Evolutionary conservation across 345 rosid genomes (phyloP).

Genomic region (Syzygium aqueum): DNA sequence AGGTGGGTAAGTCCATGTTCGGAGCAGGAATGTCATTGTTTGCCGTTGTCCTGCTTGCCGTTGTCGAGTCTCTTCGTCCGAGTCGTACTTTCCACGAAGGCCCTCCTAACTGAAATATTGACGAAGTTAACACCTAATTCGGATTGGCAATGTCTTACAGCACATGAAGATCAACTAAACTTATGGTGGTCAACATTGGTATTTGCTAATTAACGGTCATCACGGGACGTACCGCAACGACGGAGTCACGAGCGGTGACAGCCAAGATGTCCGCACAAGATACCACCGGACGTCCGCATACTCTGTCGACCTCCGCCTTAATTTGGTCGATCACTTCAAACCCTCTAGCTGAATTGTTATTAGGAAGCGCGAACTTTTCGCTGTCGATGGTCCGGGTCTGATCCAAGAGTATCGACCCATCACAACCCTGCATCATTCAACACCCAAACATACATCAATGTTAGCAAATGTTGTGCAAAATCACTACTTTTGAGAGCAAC

Average conservation of each 20-base stretch:
- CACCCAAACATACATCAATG: background rate
- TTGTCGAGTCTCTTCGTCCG: constrained; percentile 35
- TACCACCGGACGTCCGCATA: constrained; percentile 35
- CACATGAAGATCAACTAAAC: background rate
- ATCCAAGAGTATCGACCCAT: constrained; percentile 54
- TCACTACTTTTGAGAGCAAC: background rate
- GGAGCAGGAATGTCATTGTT: constrained; percentile 19
- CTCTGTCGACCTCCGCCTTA: constrained; percentile 34
- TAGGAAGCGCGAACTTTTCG: constrained; percentile 34
- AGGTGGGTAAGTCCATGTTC: constrained; percentile 13
- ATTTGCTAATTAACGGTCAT: background rate
- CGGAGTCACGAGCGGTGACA: constrained; percentile 50
- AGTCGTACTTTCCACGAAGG: constrained; percentile 26
- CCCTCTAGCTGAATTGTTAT: constrained; percentile 34
- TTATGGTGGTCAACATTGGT: background rate
- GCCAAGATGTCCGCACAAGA: constrained; percentile 63
- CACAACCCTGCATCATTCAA: constrained; percentile 44
- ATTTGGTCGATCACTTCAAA: constrained; percentile 52
- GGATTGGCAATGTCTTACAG: background rate
- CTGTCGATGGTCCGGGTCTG: constrained; percentile 32
- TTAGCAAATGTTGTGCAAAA: background rate
- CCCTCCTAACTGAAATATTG: constrained; percentile 28
- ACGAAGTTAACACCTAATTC: background rate
- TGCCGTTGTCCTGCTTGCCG: constrained; percentile 13
- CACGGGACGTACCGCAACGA: constrained; percentile 22